A percentile compares a stretch with the other conserved stretches of the same genome.
phyloP scores from a whole-genome alignment of 2,329 filamentous ascomycete species.

The Aspergillus amoenus region DNA sequence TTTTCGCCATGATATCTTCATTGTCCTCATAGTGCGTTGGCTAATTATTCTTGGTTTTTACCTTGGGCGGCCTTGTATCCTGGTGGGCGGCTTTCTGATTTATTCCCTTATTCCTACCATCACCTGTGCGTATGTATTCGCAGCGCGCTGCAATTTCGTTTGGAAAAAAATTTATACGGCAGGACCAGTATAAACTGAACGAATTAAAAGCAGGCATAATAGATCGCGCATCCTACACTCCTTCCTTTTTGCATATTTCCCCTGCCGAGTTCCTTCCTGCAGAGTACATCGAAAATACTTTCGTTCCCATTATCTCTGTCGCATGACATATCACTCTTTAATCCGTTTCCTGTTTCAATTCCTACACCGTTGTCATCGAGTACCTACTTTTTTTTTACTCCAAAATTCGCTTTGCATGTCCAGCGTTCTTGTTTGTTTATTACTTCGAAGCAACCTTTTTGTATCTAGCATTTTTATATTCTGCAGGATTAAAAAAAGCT shows the following conservation, averaged over 20 bases:
- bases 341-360: background rate
- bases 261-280: slow-evolving; percentile 2
- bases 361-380: background rate
- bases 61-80: slow-evolving; percentile 5
- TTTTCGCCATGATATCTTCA: background rate
- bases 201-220: background rate
- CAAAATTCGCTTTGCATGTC: slow-evolving; percentile 1
- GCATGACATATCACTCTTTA: background rate
- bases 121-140: slow-evolving; percentile 6
- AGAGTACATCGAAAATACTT: background rate
- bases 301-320: background rate
- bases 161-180: slow-evolving; percentile 9
- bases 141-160: slow-evolving; percentile 3
- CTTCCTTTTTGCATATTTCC: background rate
- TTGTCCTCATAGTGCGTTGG: slow-evolving; percentile 3
- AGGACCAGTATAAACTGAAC: slow-evolving; percentile 13
- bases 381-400: background rate
- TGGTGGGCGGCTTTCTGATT: background rate
- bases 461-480: background rate
- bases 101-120: background rate
- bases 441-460: background rate
- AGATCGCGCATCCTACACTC: background rate
- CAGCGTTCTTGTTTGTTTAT: background rate
- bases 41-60: background rate
- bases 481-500: background rate